A percentile compares a stretch with the other conserved stretches of the same genome.
Evolutionary conservation across 176 grass and related monocot species (phyloP).

Genomic region (Ensete ventricosum): DNA sequence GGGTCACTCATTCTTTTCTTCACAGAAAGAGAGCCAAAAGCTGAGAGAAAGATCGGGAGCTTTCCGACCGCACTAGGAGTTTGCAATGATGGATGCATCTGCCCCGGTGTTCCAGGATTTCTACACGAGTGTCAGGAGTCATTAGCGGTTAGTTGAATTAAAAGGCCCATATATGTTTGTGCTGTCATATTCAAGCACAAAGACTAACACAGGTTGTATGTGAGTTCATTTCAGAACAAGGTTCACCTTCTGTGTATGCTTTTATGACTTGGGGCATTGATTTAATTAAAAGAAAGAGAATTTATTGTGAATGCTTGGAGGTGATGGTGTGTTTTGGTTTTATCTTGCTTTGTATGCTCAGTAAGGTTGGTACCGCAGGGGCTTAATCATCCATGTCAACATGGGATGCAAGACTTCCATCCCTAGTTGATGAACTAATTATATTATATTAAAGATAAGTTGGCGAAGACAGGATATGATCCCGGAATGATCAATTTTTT

Average conservation of each 20-base stretch:
- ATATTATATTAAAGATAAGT: too few relatives aligned
- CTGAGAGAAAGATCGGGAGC: background rate
- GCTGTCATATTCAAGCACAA: background rate
- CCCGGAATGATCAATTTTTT: too few relatives aligned
- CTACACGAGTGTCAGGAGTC: background rate
- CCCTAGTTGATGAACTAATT: too few relatives aligned
- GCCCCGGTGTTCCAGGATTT: background rate
- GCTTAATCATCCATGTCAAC: background rate
- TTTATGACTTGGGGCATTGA: background rate
- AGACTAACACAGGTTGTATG: background rate
- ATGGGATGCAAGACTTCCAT: too few relatives aligned
- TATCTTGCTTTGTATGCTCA: too few relatives aligned
- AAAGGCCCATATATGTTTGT: too few relatives aligned
- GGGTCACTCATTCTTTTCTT: background rate
- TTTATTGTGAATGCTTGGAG: too few relatives aligned
- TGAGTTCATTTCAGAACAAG: background rate
- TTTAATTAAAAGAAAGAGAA: background rate
- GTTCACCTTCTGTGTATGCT: background rate
- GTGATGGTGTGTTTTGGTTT: too few relatives aligned
- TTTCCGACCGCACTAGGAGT: background rate
- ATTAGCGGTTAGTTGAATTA: too few relatives aligned
- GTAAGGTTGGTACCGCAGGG: background rate
- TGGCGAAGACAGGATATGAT: too few relatives aligned
- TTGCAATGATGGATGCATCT: background rate
- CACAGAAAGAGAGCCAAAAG: background rate